These are phyloP conservation scores for Candida andamanensis DNA, from an alignment of 805 yeast genomes.

Conservation along the genomic window DNA sequence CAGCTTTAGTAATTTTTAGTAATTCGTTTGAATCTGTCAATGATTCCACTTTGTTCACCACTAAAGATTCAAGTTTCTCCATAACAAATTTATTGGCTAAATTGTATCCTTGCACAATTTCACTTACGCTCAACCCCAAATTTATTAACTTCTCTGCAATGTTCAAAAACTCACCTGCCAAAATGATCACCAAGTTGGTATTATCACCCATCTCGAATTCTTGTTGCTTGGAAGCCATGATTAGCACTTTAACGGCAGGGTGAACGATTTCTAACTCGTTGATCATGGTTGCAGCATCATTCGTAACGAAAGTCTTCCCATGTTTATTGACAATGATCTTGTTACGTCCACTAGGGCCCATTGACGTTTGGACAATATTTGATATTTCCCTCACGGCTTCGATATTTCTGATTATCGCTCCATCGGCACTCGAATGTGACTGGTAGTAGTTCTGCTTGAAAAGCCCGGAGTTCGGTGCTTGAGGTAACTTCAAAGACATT, in stretches of 20 bases:
- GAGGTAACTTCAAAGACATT: conserved; percentile 89
- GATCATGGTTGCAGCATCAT: conserved; percentile 97
- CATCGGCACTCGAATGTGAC: conserved; percentile 82
- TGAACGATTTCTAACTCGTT: conserved; percentile 91
- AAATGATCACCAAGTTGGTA: conserved; percentile 82
- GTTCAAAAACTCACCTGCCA: conserved; percentile 88
- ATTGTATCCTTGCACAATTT: conserved; percentile 88
- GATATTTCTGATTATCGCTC: conserved; percentile 88
- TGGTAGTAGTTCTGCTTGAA: conserved; percentile 96
- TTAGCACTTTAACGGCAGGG: conserved; percentile 93
- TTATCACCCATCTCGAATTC: conserved; percentile 97
- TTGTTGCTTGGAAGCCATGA: conserved; percentile 96
- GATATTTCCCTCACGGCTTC: conserved; percentile 93
- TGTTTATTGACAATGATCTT: conserved; percentile 89
- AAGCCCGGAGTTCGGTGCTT: conserved; percentile 87
- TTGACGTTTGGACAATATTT: conserved; percentile 84
- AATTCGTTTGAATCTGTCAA: conserved; percentile 52
- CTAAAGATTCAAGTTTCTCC: conserved; percentile 60
- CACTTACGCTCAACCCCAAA: conserved; percentile 85
- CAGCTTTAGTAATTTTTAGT: conserved; percentile 73
- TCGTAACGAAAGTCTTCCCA: conserved; percentile 83
- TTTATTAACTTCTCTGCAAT: conserved; percentile 81
- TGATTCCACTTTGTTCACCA: conserved; percentile 57
- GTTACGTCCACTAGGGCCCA: conserved; percentile 97
- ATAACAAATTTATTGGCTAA: conserved; percentile 76